These are phyloP conservation scores for Stagonosporopsis chrysanthemi DNA, from an alignment of 2,329 filamentous ascomycete species.

Conservation along the genomic window DNA sequence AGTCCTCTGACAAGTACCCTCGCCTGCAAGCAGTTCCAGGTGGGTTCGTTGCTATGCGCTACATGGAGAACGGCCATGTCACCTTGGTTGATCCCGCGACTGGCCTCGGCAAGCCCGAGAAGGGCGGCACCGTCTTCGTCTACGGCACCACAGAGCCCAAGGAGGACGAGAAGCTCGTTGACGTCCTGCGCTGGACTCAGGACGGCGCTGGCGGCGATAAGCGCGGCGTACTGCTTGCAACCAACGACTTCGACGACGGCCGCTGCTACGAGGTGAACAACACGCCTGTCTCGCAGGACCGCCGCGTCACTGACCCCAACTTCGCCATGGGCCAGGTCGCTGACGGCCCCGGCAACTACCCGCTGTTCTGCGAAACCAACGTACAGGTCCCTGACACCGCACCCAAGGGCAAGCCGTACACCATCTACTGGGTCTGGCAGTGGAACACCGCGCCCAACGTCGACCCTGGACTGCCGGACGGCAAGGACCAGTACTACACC, in stretches of 20 bases:
- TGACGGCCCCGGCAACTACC: conserved; percentile 50
- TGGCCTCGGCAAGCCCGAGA: conserved; percentile 52
- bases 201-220: conserved; percentile 83
- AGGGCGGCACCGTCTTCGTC: conserved; percentile 57
- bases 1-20: conserved; percentile 64
- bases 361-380: conserved; percentile 82
- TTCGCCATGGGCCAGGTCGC: conserved; percentile 58
- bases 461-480: conserved; percentile 52
- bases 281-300: conserved; percentile 62
- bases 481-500: conserved; percentile 66
- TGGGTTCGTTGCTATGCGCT: conserved; percentile 57
- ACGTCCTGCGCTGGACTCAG: conserved; percentile 80
- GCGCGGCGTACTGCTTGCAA: conserved; percentile 77
- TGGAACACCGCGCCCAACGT: conserved; percentile 62
- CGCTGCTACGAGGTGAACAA: conserved; percentile 84
- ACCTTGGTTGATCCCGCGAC: conserved; percentile 49
- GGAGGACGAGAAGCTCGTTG: conserved; percentile 64
- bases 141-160: conserved; percentile 59
- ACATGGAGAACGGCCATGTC: conserved; percentile 61
- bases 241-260: conserved; percentile 85
- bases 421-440: conserved; percentile 96
- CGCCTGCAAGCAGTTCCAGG: conserved; percentile 65
- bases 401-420: conserved; percentile 70
- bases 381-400: conserved; percentile 75
- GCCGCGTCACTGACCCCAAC: conserved; percentile 65